Base-by-base conservation (phyloP, 106 monocot genomes). In the Dactylorhiza incarnata region DNA sequence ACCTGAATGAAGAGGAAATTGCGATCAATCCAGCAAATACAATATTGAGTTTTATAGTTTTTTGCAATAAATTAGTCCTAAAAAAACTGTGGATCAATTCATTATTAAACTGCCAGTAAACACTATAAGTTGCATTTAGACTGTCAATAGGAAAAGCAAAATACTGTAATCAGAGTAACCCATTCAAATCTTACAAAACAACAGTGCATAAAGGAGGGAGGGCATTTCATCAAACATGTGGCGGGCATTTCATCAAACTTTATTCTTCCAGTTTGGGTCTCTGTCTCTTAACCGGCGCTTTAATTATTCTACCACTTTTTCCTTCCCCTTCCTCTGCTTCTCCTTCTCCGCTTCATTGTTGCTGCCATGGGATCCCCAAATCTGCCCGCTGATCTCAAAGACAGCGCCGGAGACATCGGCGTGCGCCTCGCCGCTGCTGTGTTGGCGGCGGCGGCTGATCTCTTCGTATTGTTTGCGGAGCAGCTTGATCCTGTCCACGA, bases 221-320 rank as follows among this genome's bases (percentile, higher is more conserved):
- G 45, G 45, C 45, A 69, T 69, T 69, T 69, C 45, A 69, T 69
- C 69, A 69, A 69, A 46, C 69, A 69, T 45, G 69, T 46, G 15
- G 69, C 45, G 69, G 69, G 16, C 45, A 68, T 9, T n/a, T n/a
- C n/a, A n/a, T n/a, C n/a, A n/a, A n/a, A n/a, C n/a, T n/a, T n/a
- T n/a, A n/a, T n/a, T n/a, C n/a, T n/a, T n/a, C n/a, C n/a, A n/a
- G n/a, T n/a, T n/a, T n/a, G n/a, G n/a, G n/a, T n/a, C n/a, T n/a
- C n/a, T n/a, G n/a, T n/a, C n/a, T n/a, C n/a, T n/a, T n/a, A n/a
- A n/a, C 15, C 15, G 13, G 52, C 52, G 1, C 15, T 37, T 37
- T 37, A n/a, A n/a, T n/a, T n/a, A 37, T 37, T 37, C 37, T 2
- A 37, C 37, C 24, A 12, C 65, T 13, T 26, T 37, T 29, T 29